Base-by-base conservation (phyloP, 1,284 basidiomycete genomes). In the Porodaedalea pini region DNA sequence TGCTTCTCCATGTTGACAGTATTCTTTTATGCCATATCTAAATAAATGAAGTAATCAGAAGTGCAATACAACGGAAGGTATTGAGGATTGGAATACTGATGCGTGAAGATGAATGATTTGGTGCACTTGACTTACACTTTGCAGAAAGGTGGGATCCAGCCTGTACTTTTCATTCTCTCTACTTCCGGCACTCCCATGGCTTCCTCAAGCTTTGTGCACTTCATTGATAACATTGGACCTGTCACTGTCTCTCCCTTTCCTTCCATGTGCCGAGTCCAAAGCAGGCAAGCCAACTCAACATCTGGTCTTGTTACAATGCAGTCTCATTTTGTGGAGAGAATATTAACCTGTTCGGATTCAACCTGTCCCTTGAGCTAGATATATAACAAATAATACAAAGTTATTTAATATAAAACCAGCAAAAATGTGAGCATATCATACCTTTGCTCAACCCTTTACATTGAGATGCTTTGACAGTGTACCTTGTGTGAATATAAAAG, bases 1-100 rank as follows among this genome's bases (percentile, higher is more conserved):
- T n/a, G 72, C 72, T 59, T 75, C 74, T 17, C 74, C 73, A 65
- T 75, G 73, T 15, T 64, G 45, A 3, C 57, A 29, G 58, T 58
- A 59, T 44, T 73, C 67, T 32, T 64, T 59, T 1, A 76, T 61
- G 3, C 68, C 65, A 57, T 73, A 29, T 4, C 23, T 44, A 29
- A 15, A 44, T 31, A 13, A 17, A 19, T 45, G 17, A 54, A 6
- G 7, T 54, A 23, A 31, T 44, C 10, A n/a, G n/a, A 25, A 44
- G 6, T 29, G 3, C n/a, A 49, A 54, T 54, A 23, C 15, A 54
- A 21, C 21, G 17, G 10, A 54, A 13, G 4, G 17, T 13, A n/a
- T 44, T 15, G 8, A 31, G n/a, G n/a, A n/a, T n/a, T n/a, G n/a
- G n/a, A n/a, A n/a, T n/a, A n/a, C n/a, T n/a, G n/a, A n/a, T n/a